A percentile compares a stretch with the other conserved stretches of the same genome.
phyloP scores from a whole-genome alignment of 108 stramenopile genomes.

The Parietichytrium sp. region DNA sequence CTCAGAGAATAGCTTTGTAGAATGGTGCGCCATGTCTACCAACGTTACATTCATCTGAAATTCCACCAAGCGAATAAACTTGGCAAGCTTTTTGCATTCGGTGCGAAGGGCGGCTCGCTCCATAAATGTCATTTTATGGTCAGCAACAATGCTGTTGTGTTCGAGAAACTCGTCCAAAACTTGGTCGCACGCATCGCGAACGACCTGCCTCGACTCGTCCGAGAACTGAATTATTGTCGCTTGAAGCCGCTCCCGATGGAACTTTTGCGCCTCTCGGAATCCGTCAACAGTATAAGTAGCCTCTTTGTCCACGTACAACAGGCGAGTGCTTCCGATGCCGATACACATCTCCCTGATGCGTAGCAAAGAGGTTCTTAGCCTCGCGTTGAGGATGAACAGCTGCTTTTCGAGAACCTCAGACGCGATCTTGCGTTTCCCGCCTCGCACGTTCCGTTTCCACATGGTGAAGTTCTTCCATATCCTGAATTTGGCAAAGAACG shows the following conservation, averaged over 20 bases:
- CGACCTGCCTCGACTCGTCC: constrained; percentile 40
- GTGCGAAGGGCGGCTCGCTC: constrained; percentile 62
- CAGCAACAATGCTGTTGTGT: constrained; percentile 58
- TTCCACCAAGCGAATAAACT: constrained; percentile 62
- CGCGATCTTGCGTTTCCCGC: constrained; percentile 49
- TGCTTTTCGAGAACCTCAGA: constrained; percentile 1
- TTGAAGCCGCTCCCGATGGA: constrained; percentile 40
- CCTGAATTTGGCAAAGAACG: constrained; percentile 57
- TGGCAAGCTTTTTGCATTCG: constrained; percentile 63
- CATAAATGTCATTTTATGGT: constrained; percentile 72
- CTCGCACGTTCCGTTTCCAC: constrained; percentile 52
- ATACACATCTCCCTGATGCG: constrained; percentile 51
- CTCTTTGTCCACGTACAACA: constrained; percentile 43
- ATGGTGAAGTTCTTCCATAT: constrained; percentile 64
- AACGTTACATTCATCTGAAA: constrained; percentile 60
- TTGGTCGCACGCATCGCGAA: constrained; percentile 62
- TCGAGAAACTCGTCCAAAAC: constrained; percentile 64
- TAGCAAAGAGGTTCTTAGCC: constrained; percentile 54
- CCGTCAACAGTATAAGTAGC: constrained; percentile 54
- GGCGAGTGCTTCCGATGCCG: constrained; percentile 41
- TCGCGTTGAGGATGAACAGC: constrained; percentile 57
- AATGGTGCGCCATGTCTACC: constrained; percentile 51
- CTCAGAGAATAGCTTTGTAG: neutral
- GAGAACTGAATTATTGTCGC: constrained; percentile 34
- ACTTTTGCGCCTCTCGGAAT: constrained; percentile 54